Evolutionary conservation across 352 stramenopile genomes (phyloP).

Genomic region (Globisporangium radiosum): DNA sequence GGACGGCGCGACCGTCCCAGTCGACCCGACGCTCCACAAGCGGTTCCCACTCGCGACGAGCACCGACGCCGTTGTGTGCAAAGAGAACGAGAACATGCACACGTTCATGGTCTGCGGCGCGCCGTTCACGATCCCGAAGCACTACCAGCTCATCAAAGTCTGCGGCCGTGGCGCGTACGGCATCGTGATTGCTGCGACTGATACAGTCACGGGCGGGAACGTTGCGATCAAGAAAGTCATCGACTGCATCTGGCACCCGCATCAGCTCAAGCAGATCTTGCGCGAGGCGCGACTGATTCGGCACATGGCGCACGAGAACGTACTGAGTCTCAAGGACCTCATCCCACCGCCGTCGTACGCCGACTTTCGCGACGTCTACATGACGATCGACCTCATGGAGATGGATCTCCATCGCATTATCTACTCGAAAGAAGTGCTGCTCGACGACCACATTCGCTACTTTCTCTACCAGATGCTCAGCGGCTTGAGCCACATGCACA

Average conservation of each 20-base stretch:
- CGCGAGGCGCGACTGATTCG: conserved; percentile 81
- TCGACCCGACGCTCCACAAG: conserved; percentile 26
- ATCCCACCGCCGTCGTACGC: conserved; percentile 78
- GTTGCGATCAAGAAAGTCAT: conserved; percentile 91
- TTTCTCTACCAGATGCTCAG: conserved; percentile 92
- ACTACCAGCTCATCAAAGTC: conserved; percentile 88
- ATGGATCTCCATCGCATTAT: conserved; percentile 92
- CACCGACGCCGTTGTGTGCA: conserved; percentile 62
- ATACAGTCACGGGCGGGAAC: conserved; percentile 73
- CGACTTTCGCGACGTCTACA: conserved; percentile 87
- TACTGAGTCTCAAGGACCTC: conserved; percentile 79
- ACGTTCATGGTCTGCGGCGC: conserved; percentile 88
- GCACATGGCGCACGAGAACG: conserved; percentile 82
- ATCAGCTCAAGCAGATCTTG: conserved; percentile 87
- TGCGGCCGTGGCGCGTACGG: conserved; percentile 84
- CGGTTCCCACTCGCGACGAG: conserved; percentile 25
- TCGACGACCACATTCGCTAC: conserved; percentile 91
- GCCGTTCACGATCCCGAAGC: conserved; percentile 76
- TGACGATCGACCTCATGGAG: conserved; percentile 90
- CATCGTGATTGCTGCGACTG: conserved; percentile 86
- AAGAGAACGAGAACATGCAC: conserved; percentile 85
- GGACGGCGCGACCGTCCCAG: conserved; percentile 33
- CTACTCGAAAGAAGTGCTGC: conserved; percentile 88
- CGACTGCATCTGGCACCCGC: conserved; percentile 86
- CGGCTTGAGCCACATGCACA: conserved; percentile 86